Conservation (phyloP, 108 stramenopile genomes). For the Nitzschia sp. region DNA sequence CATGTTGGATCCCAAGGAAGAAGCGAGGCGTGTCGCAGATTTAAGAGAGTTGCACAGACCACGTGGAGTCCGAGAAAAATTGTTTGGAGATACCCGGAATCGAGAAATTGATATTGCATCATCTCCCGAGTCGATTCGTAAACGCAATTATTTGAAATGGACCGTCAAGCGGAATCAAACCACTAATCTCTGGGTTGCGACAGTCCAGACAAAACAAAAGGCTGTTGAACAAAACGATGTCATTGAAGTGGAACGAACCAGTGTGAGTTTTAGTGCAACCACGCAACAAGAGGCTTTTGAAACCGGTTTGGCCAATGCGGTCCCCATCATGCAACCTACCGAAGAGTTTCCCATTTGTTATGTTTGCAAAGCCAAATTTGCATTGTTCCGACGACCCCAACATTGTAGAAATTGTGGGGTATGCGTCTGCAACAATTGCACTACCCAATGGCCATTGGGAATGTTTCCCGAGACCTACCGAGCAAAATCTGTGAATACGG, state of each 20-base stretch:
- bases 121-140: constrained; percentile 28
- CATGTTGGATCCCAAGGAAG: constrained; percentile 16
- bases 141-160: constrained; percentile 32
- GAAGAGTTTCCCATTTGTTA: constrained; percentile 37
- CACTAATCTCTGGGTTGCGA: constrained; percentile 60
- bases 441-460: constrained; percentile 37
- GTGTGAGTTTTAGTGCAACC: constrained; percentile 35
- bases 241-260: constrained; percentile 12
- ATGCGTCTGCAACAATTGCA: constrained; percentile 46
- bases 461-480: constrained; percentile 60
- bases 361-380: constrained; percentile 47
- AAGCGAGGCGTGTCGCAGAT: constrained; percentile 10
- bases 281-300: constrained; percentile 56
- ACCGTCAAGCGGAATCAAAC: constrained; percentile 53
- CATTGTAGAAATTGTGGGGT: constrained; percentile 61
- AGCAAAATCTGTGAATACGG: constrained; percentile 24
- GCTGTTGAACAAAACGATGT: constrained; percentile 17
- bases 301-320: constrained; percentile 53
- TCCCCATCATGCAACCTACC: constrained; percentile 50
- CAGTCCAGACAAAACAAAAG: constrained; percentile 53
- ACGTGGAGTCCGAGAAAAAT: constrained; percentile 11
- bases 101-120: constrained; percentile 18
- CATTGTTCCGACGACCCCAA: constrained; percentile 42
- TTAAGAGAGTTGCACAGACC: constrained; percentile 17
- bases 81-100: constrained; percentile 30